Conservation (phyloP, 129 eudicot species). For the Arctium minus region DNA sequence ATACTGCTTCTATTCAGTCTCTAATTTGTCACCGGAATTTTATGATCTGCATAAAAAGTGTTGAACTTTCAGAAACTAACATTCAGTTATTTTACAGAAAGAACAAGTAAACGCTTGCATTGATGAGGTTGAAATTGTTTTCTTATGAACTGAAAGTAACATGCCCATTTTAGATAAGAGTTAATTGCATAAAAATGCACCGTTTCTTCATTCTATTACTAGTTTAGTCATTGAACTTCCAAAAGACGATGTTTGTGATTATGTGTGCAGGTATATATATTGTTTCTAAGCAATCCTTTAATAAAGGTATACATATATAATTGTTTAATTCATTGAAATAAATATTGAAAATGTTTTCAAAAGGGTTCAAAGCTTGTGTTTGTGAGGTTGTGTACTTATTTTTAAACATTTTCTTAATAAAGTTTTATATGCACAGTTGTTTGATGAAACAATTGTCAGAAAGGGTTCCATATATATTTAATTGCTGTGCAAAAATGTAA, state of each 20-base stretch:
- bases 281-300: neutral
- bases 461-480: too few species aligned
- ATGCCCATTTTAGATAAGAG: neutral
- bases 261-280: neutral
- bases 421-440: too few species aligned
- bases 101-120: neutral
- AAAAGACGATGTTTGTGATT: neutral
- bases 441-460: too few species aligned
- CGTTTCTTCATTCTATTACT: neutral
- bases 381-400: too few species aligned
- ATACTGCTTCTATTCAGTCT: neutral
- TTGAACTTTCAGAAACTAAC: neutral
- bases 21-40: neutral
- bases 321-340: too few species aligned
- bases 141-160: neutral
- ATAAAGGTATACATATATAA: too few species aligned
- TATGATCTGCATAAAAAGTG: neutral
- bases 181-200: neutral
- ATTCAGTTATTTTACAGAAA: conserved; percentile 1
- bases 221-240: neutral
- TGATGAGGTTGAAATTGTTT: neutral
- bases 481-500: too few species aligned
- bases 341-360: too few species aligned
- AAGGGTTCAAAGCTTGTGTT: too few species aligned
- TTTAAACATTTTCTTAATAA: too few species aligned